These are phyloP conservation scores for Populus tremula DNA, from an alignment of 345 rosid species.

Conservation along the genomic window DNA sequence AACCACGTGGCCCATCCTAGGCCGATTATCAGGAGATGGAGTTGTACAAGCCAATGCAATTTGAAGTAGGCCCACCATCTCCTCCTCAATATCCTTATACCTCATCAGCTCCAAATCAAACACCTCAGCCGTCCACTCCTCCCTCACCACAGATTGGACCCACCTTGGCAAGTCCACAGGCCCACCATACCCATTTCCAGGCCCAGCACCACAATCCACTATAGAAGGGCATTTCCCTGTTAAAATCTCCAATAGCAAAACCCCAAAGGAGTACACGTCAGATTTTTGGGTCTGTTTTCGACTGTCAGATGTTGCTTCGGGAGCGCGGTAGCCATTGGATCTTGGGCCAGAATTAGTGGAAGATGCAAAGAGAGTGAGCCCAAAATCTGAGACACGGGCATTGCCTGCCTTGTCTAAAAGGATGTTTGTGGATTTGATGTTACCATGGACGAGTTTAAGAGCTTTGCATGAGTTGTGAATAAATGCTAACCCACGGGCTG, in stretches of 20 bases:
- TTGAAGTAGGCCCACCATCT: constrained; percentile 74
- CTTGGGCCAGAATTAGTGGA: constrained; percentile 33
- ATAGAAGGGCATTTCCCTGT: constrained; percentile 75
- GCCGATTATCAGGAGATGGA: constrained; percentile 54
- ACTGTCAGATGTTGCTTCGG: constrained; percentile 44
- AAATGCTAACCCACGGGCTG: constrained; percentile 75
- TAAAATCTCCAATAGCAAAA: constrained; percentile 62
- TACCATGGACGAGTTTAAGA: constrained; percentile 75
- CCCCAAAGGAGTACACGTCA: constrained; percentile 81
- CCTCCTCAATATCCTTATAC: constrained; percentile 79
- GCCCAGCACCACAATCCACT: constrained; percentile 43
- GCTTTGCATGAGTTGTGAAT: constrained; percentile 72
- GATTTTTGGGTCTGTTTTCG: constrained; percentile 62
- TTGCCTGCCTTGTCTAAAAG: constrained; percentile 62
- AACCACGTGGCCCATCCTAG: constrained; percentile 55
- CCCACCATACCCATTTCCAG: constrained; percentile 46
- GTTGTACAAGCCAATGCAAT: constrained; percentile 66
- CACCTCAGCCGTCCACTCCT: constrained; percentile 88
- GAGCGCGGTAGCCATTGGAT: constrained; percentile 73
- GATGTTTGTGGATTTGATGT: constrained; percentile 80
- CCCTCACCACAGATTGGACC: constrained; percentile 81
- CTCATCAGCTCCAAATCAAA: constrained; percentile 83
- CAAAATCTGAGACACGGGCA: constrained; percentile 69
- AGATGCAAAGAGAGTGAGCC: constrained; percentile 53
- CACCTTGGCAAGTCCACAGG: constrained; percentile 65